Evolutionary conservation across 495 filamentous ascomycete genomes (phyloP).

Genomic region (Penicillium nucicola): DNA sequence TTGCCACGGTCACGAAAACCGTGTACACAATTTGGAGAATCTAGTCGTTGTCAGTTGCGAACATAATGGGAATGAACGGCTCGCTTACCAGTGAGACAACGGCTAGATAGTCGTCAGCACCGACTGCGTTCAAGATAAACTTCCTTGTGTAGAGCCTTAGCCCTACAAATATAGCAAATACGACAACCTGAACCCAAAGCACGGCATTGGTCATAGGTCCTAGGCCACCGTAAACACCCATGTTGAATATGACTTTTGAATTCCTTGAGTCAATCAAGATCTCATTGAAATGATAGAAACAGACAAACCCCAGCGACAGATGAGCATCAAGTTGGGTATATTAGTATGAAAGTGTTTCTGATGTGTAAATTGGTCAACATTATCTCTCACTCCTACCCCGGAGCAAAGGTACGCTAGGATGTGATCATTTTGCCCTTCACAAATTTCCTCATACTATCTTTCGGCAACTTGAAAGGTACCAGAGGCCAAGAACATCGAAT

Average conservation of each 20-base stretch:
- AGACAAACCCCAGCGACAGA: neutral
- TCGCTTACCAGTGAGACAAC: constrained; percentile 16
- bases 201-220: constrained; percentile 28
- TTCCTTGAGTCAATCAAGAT: neutral
- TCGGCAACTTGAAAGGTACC: no score
- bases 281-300: neutral
- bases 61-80: neutral
- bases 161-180: constrained; percentile 17
- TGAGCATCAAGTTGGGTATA: neutral
- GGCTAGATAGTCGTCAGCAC: constrained; percentile 21
- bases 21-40: constrained; percentile 22
- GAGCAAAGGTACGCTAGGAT: no score
- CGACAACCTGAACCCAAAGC: constrained; percentile 18
- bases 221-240: constrained; percentile 23
- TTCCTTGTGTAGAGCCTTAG: constrained; percentile 26
- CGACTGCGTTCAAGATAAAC: constrained; percentile 18
- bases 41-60: constrained; percentile 5
- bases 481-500: no score
- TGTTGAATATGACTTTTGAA: constrained; percentile 1
- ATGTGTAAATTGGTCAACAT: constrained; percentile 9
- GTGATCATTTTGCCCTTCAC: no score
- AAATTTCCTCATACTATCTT: no score
- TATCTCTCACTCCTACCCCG: neutral
- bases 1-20: constrained; percentile 18
- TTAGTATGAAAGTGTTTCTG: constrained; percentile 2